Conservation (phyloP, 306 rosid genomes). For the Mimosa pudica region DNA sequence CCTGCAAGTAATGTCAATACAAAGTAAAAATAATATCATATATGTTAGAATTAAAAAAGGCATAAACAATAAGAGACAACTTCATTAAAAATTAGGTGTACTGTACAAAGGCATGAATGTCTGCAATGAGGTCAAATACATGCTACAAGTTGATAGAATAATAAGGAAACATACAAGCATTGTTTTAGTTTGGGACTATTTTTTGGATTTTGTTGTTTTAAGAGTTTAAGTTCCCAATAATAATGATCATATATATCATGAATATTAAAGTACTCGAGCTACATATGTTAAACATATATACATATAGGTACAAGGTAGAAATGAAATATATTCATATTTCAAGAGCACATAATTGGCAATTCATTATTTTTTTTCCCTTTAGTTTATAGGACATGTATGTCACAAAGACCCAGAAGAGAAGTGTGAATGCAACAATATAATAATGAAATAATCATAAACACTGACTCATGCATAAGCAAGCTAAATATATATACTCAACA, state of each 20-base stretch:
- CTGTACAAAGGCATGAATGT: neutral
- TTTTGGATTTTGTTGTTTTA: slow-evolving; percentile 15
- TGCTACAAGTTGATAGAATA: slow-evolving; percentile 22
- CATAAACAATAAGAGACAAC: slow-evolving; percentile 22
- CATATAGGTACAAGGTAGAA: slow-evolving; percentile 3
- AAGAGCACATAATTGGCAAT: slow-evolving; percentile 10
- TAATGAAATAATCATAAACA: neutral
- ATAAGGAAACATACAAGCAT: slow-evolving; percentile 24
- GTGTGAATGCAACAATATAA: neutral
- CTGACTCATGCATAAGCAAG: slow-evolving; percentile 5
- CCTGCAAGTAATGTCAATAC: slow-evolving; percentile 51
- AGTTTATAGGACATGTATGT: neutral
- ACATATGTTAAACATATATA: slow-evolving; percentile 17
- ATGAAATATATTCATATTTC: slow-evolving; percentile 10
- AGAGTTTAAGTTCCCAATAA: neutral
- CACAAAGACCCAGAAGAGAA: slow-evolving; percentile 28
- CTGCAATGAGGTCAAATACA: slow-evolving; percentile 1
- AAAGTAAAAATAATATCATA: neutral
- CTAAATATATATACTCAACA: neutral
- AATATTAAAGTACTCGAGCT: slow-evolving; percentile 9
- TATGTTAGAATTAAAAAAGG: slow-evolving; percentile 25
- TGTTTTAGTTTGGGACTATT: neutral
- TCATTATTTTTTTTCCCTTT: slow-evolving; percentile 4
- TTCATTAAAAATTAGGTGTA: slow-evolving; percentile 7
- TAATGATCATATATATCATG: neutral